Base-by-base conservation (phyloP, 2,329 filamentous ascomycete genomes). In the Calonectria honghensis region DNA sequence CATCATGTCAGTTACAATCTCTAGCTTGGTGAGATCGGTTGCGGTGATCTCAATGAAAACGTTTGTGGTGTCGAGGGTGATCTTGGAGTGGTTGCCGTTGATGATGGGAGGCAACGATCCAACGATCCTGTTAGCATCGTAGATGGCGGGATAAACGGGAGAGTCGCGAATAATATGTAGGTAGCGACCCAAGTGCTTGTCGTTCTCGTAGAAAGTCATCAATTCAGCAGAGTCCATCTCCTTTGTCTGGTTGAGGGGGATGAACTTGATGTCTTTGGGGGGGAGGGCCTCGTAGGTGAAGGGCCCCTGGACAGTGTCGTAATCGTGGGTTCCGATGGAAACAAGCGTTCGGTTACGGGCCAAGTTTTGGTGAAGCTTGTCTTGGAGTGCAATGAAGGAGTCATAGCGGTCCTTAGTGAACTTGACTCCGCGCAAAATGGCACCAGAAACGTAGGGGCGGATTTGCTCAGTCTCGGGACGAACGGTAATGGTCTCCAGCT, bases 41-140 rank as follows among this genome's bases (percentile, higher is more conserved):
- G 96, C 97, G 10, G 97, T 99, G 81, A 98, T 96, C 86, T 99
- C 97, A 84, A 99, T 97, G 86, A 99, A 95, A 82, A 99, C 92
- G 82, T 99, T 98, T 83, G 91, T 96, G 73, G 96, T 98, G 84
- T 97, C 88, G 57, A 97, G 88, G 10, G 93, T 95, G 84, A 99
- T 99, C 87, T 99, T 99, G 82, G 96, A 98, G 87, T 97, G 96
- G 82, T 99, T 92, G 81, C 96, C 93, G 88, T 99, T 99, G 89
- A 99, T 99, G 81, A 99, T 98, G 24, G 97, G 97, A 1, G 97
- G 97, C 81, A 99, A 90, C 10, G 96, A 98, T 87, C 97, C 96
- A 45, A 99, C 96, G 57, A 91, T 92, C 54, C 93, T 91, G 83
- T 98, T 94, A 68, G 95, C 91, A 84, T 99, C 97, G 85, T 96